phyloP scores from a whole-genome alignment of 352 stramenopile genomes.

The Pythium pyrilobum region DNA sequence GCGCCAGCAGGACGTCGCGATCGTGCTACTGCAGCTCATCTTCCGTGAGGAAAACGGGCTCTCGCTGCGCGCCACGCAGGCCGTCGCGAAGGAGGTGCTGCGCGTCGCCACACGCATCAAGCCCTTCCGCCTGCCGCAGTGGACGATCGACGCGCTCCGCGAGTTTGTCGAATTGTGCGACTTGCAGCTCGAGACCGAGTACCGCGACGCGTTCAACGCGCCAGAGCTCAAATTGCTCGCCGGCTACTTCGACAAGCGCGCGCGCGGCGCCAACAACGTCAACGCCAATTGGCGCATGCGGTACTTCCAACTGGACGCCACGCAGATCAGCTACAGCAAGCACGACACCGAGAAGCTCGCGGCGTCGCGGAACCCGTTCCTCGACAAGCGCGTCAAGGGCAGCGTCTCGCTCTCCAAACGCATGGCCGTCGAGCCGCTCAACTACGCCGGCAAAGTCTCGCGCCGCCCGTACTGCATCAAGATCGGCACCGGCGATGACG shows the following conservation, averaged over 20 bases:
- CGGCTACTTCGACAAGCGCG: slow-evolving; percentile 56
- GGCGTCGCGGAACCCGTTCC: slow-evolving; percentile 51
- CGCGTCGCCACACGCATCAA: slow-evolving; percentile 12
- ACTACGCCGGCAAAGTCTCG: slow-evolving; percentile 66
- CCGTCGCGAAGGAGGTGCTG: slow-evolving; percentile 40
- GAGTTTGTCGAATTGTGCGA: slow-evolving; percentile 55
- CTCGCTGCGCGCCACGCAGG: slow-evolving; percentile 23
- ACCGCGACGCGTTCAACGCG: slow-evolving; percentile 34
- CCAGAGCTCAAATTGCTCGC: slow-evolving; percentile 28
- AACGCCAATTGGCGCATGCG: slow-evolving; percentile 75
- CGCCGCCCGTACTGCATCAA: slow-evolving; percentile 57
- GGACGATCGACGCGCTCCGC: slow-evolving; percentile 48
- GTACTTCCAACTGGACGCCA: slow-evolving; percentile 41
- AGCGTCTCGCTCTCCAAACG: slow-evolving; percentile 30
- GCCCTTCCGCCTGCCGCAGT: slow-evolving; percentile 37
- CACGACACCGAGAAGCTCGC: slow-evolving; percentile 49
- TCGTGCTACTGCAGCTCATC: slow-evolving; percentile 48
- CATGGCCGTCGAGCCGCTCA: slow-evolving; percentile 34
- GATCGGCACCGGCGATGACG: slow-evolving; percentile 39
- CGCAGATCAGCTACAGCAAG: slow-evolving; percentile 55
- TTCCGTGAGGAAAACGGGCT: slow-evolving; percentile 28
- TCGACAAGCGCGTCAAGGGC: slow-evolving; percentile 42
- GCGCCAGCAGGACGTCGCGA: slow-evolving; percentile 43
- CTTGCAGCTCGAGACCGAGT: slow-evolving; percentile 51
- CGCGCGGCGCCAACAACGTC: slow-evolving; percentile 38